Evolutionary conservation across 495 filamentous ascomycete genomes (phyloP), one percentile per base, ranked within the genome.

Genomic region (Neurospora sp.): DNA sequence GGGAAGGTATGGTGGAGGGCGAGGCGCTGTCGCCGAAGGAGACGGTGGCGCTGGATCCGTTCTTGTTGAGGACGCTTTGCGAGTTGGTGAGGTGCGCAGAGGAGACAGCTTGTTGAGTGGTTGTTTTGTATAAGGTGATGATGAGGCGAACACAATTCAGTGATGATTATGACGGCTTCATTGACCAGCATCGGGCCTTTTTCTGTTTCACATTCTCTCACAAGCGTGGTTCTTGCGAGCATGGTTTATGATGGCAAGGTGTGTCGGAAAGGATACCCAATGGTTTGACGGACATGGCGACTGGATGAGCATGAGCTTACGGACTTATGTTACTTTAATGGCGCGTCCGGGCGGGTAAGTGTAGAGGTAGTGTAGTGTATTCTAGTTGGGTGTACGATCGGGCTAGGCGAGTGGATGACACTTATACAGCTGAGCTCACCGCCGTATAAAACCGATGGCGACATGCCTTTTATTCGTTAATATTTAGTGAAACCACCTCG

Each of bases 81-180:
- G 81, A 85, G 73, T 76, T 82, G 10, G 83, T 85, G 31, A 78
- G 80, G 39, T 78, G 80, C 8, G 77, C 77, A 5, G 83, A 85
- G 75, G 81, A 83, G 71, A 27, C 39, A 39, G 20, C 7, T 69
- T 39, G 22, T 70, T 38, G 37, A 40, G 10, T n/a, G 9, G n/a
- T 35, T 65, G 12, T 3, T 16, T 16, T 61, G 53, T 7, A 5
- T 35, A 27, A 22, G 12, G 3, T 27, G 47, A 27, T 27, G 20
- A 59, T 27, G 20, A 53, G 22, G 20, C 20, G 20, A 0, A 4
- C 4, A 12, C 45, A 20, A 27, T 53, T 6, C 35, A 35, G 9
- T 10, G 20, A 22, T 27, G 45, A 27, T 27, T 20, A 14, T 22
- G 45, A 53, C 22, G 4, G 6, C 10, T 53, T 59, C 20, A 7